Evolutionary conservation across 179 eudicot species (phyloP), one percentile per base, ranked within the genome.

Genomic region (Spergularia azorica): DNA sequence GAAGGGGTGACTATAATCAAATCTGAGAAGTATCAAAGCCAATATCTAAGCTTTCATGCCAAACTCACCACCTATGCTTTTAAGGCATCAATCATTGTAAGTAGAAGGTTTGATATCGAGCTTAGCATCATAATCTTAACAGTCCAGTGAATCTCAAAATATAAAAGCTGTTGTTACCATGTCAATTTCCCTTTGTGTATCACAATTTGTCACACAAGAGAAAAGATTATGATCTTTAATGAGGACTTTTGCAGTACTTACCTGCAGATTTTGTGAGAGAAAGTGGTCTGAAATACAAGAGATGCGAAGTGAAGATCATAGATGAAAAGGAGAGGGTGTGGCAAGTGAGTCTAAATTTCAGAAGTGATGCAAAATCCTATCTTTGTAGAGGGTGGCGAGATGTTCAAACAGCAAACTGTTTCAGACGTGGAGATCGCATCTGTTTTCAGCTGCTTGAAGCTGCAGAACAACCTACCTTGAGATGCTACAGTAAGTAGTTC

Each of bases 401-500:
- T n/a, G 43, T 77, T 62, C 75, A 36, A 54, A 43, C 54, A 13
- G 69, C 69, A 62, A 77, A 77, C 55, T 9, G 39, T 56, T n/a
- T 70, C 41, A 61, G 20, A 38, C 18, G 14, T 26, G 41, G 63
- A 62, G 63, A 71, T 48, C 18, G 0, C 18, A 32, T 77, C 61
- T 48, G 68, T 46, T 63, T 70, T 70, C 55, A 70, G 70, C 70
- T 70, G 10, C 62, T 77, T 18, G 10, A 70, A 36, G 70, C 75
- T 52, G 75, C 75, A 55, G 46, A 61, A 17, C 15, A 14, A 39
- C 80, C 80, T 70, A 32, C 54, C 63, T 18, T 77, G 41, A 63
- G 39, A 77, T 77, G 70, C 80, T 70, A 51, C 46, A 62, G 79
- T 76, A 60, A 70, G 80, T 67, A 66, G 52, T 46, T 13, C 32